Evolutionary conservation across 2,329 filamentous ascomycete genomes (phyloP).

Genomic region (Stagonosporopsis rhizophila): DNA sequence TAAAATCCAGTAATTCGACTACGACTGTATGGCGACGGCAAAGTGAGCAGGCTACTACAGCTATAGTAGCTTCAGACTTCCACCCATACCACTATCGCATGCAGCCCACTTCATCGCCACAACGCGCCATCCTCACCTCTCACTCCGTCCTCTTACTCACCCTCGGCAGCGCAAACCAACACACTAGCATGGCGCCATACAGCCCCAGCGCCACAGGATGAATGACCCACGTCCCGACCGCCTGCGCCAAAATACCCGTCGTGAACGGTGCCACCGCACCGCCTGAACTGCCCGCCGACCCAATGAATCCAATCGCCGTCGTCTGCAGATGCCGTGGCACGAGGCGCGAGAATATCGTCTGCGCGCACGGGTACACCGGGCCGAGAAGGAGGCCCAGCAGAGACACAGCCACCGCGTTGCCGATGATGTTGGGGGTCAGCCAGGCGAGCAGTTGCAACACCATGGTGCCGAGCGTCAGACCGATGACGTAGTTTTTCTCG

Average conservation of each 20-base stretch:
- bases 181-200: constrained; percentile 69
- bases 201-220: constrained; percentile 71
- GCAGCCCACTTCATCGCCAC: too few relatives aligned
- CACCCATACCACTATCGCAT: too few relatives aligned
- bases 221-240: constrained; percentile 68
- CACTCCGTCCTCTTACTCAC: constrained; percentile 68
- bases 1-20: too few relatives aligned
- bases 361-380: constrained; percentile 78
- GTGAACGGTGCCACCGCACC: constrained; percentile 72
- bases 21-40: too few relatives aligned
- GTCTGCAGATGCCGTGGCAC: constrained; percentile 67
- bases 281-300: constrained; percentile 72
- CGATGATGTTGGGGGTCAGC: constrained; percentile 73
- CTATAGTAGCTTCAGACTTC: too few relatives aligned
- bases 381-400: constrained; percentile 78
- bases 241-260: constrained; percentile 69
- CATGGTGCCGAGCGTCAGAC: constrained; percentile 66
- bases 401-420: constrained; percentile 56
- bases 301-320: constrained; percentile 71
- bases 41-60: too few relatives aligned
- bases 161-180: constrained; percentile 68
- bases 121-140: not conserved
- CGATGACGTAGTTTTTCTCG: constrained; percentile 73
- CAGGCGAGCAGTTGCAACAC: constrained; percentile 79
- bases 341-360: constrained; percentile 67